Evolutionary conservation across 2,329 filamentous ascomycete genomes (phyloP).

Genomic region (Exophiala sp.): DNA sequence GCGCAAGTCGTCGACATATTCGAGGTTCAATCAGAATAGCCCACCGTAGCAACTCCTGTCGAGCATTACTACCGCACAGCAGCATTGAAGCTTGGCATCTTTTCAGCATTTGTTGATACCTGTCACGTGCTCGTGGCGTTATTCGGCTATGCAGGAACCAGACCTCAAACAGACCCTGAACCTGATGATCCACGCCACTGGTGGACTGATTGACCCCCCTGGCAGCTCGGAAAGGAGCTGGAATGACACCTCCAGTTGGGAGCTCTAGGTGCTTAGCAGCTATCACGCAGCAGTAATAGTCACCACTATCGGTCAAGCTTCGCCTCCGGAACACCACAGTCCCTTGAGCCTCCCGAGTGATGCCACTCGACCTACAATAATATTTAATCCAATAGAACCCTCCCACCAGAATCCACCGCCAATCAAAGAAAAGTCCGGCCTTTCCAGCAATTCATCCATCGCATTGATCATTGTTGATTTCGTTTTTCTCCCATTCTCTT

Average conservation of each 20-base stretch:
- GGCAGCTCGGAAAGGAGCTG: neutral
- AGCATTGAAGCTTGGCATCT: neutral
- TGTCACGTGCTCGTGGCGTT: neutral
- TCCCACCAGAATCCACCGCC: constrained; percentile 5
- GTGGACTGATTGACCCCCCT: neutral
- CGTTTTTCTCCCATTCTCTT: neutral
- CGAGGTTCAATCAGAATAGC: neutral
- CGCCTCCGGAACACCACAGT: neutral
- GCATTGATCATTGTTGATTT: constrained; percentile 1
- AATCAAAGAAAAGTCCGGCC: constrained; percentile 13
- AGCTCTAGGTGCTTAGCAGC: too few species aligned
- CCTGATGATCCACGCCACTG: neutral
- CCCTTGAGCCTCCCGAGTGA: constrained; percentile 17
- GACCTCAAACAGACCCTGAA: neutral
- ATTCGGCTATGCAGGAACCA: constrained; percentile 1
- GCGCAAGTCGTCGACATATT: neutral
- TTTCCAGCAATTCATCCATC: neutral
- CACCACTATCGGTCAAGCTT: neutral
- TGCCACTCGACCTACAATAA: constrained; percentile 11
- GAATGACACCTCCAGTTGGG: neutral
- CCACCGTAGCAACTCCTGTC: too few species aligned
- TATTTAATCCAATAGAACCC: constrained; percentile 17
- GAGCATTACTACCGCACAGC: too few species aligned
- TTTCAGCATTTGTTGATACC: neutral
- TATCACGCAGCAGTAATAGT: too few species aligned